A percentile compares a stretch with the other conserved stretches of the same genome.
Conservation (phyloP, 805 yeast species). For the Tetrapisispora phaffii region DNA sequence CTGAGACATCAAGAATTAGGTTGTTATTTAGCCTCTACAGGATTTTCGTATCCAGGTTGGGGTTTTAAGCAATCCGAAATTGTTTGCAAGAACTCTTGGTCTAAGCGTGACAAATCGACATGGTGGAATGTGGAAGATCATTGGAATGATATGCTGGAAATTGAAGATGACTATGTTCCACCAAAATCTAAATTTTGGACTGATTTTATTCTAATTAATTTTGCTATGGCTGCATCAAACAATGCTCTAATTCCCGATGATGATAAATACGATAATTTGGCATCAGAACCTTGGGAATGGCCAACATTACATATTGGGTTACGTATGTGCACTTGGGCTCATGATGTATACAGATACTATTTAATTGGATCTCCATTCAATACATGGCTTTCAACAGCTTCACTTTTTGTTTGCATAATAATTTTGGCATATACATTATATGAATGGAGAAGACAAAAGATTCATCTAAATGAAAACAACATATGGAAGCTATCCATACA, state of each 20-base stretch:
- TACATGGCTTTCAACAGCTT: slow-evolving; percentile 62
- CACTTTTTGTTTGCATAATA: slow-evolving; percentile 42
- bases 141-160: slow-evolving; percentile 46
- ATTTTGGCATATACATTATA: slow-evolving; percentile 33
- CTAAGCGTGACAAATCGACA: slow-evolving; percentile 66
- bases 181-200: slow-evolving; percentile 71
- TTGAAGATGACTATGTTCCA: slow-evolving; percentile 36
- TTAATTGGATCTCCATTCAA: slow-evolving; percentile 70
- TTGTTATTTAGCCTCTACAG: slow-evolving; percentile 82
- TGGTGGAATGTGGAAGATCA: slow-evolving; percentile 85
- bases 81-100: slow-evolving; percentile 61
- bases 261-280: slow-evolving; percentile 61
- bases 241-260: slow-evolving; percentile 72
- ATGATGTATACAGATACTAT: slow-evolving; percentile 49
- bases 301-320: slow-evolving; percentile 70
- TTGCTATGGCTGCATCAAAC: slow-evolving; percentile 83
- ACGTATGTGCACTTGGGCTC: slow-evolving; percentile 66
- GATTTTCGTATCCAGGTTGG: slow-evolving; percentile 82
- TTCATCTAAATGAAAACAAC: slow-evolving; percentile 34
- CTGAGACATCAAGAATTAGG: slow-evolving; percentile 56
- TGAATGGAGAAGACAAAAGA: slow-evolving; percentile 62
- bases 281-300: slow-evolving; percentile 82
- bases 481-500: slow-evolving; percentile 43
- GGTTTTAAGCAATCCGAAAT: slow-evolving; percentile 98
- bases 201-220: slow-evolving; percentile 64